These are phyloP conservation scores for Rutstroemia sp. DNA, from an alignment of 2,329 filamentous ascomycete genomes.

Conservation along the genomic window DNA sequence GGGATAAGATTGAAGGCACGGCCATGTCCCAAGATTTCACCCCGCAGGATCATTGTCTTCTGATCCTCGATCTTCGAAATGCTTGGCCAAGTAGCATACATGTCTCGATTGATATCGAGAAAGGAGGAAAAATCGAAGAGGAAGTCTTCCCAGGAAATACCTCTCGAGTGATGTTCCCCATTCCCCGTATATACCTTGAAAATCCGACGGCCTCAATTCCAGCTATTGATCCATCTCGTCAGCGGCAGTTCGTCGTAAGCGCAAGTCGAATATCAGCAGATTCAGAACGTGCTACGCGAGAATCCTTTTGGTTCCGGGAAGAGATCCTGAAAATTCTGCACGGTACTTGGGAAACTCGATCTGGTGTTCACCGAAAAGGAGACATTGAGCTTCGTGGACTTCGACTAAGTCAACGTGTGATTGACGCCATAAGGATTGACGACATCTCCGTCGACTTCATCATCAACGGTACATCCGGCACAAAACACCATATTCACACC, in stretches of 20 bases:
- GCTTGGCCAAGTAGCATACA: slow-evolving; percentile 77
- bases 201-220: slow-evolving; percentile 73
- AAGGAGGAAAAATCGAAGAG: slow-evolving; percentile 31
- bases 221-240: slow-evolving; percentile 69
- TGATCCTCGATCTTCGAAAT: slow-evolving; percentile 80
- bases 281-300: slow-evolving; percentile 66
- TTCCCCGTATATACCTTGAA: slow-evolving; percentile 69
- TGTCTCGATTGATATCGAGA: slow-evolving; percentile 46
- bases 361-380: slow-evolving; percentile 49
- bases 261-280: slow-evolving; percentile 72
- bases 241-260: slow-evolving; percentile 88
- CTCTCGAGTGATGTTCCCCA: slow-evolving; percentile 65
- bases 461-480: slow-evolving; percentile 32
- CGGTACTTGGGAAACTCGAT: slow-evolving; percentile 60
- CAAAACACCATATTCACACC: slow-evolving; percentile 30
- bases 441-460: slow-evolving; percentile 64
- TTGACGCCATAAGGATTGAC: slow-evolving; percentile 74
- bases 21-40: slow-evolving; percentile 31
- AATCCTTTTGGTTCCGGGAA: slow-evolving; percentile 89
- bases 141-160: slow-evolving; percentile 61
- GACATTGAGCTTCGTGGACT: slow-evolving; percentile 70
- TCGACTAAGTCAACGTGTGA: slow-evolving; percentile 67
- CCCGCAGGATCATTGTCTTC: slow-evolving; percentile 63
- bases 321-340: slow-evolving; percentile 64
- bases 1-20: slow-evolving; percentile 37